phyloP scores from a whole-genome alignment of 768 basidiomycete species.

The Kwoniella mangroviensis region DNA sequence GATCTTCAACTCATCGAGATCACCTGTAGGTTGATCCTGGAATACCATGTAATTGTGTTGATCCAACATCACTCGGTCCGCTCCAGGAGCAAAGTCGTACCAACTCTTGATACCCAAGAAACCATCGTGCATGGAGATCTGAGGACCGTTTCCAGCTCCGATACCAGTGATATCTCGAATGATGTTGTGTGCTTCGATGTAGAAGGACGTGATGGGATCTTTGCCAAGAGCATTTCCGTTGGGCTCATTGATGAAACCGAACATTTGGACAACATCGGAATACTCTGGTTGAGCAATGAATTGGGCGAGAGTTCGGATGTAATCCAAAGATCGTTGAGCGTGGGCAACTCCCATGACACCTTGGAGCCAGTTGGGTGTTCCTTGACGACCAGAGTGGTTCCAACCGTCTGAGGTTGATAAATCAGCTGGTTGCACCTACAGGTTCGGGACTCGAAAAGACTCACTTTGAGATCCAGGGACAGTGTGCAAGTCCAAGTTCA shows the following conservation, averaged over 20 bases:
- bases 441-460: conserved; percentile 59
- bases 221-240: conserved; percentile 47
- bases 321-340: conserved; percentile 85
- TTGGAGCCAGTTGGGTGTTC: conserved; percentile 53
- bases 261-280: conserved; percentile 50
- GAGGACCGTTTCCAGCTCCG: conserved; percentile 69
- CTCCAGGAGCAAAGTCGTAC: conserved; percentile 60
- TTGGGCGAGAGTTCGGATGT: conserved; percentile 87
- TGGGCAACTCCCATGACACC: conserved; percentile 93
- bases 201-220: conserved; percentile 55
- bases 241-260: conserved; percentile 59
- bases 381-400: conserved; percentile 91
- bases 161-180: conserved; percentile 74
- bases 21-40: conserved; percentile 44
- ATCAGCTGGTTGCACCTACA: conserved; percentile 63
- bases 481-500: conserved; percentile 75
- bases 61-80: conserved; percentile 49
- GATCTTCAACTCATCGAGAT: conserved; percentile 31
- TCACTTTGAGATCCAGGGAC: conserved; percentile 65
- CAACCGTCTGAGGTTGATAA: conserved; percentile 72
- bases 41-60: conserved; percentile 56
- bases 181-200: conserved; percentile 62
- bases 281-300: conserved; percentile 67
- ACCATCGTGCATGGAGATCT: conserved; percentile 69
- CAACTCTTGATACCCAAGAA: conserved; percentile 65